These are phyloP conservation scores for Hypoxylon lienhwacheense DNA, from an alignment of 495 filamentous ascomycete species.

Conservation along the genomic window DNA sequence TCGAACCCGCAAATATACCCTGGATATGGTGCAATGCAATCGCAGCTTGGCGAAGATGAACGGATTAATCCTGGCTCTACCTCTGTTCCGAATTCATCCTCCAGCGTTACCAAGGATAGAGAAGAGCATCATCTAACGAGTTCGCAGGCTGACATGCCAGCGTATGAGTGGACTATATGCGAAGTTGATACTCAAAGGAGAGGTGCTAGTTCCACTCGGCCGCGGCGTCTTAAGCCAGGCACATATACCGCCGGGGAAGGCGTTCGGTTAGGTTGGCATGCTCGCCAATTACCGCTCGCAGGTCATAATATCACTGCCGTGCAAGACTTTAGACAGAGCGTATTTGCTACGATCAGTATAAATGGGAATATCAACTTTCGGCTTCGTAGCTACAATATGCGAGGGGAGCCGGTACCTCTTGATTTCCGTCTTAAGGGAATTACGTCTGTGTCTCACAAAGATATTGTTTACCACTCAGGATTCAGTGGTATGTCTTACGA, in stretches of 20 bases:
- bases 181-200: background rate
- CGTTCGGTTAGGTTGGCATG: constrained; percentile 9
- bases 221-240: constrained; percentile 4
- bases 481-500: constrained; percentile 16
- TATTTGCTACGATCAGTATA: constrained; percentile 8
- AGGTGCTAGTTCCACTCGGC: background rate
- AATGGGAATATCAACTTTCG: constrained; percentile 11
- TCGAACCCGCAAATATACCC: too few species aligned
- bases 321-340: constrained; percentile 13
- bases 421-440: constrained; percentile 10
- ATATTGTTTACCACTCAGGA: constrained; percentile 7
- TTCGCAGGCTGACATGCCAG: background rate
- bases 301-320: constrained; percentile 6
- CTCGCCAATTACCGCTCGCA: background rate
- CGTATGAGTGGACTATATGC: background rate
- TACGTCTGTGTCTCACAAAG: constrained; percentile 3
- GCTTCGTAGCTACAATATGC: constrained; percentile 13
- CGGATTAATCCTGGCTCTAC: background rate
- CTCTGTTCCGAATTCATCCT: background rate
- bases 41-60: too few species aligned
- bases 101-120: background rate
- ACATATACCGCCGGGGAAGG: constrained; percentile 9
- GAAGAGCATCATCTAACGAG: background rate
- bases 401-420: constrained; percentile 1
- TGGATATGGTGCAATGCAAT: too few species aligned